Base-by-base conservation (phyloP, 73 alveolate genomes). In the Effrenium voratum region DNA sequence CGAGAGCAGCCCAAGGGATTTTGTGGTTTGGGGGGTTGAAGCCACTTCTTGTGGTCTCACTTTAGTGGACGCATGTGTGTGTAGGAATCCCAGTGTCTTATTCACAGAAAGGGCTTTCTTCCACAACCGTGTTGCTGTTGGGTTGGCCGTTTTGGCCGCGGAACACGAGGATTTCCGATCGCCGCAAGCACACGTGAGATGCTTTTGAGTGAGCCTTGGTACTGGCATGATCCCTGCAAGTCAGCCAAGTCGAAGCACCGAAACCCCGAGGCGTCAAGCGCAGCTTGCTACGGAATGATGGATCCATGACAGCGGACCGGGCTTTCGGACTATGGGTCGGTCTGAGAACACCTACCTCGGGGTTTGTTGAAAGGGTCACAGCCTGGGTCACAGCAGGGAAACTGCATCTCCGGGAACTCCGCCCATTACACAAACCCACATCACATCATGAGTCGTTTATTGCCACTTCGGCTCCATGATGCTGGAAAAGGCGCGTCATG, bases 291-390 rank as follows among this genome's bases (percentile, higher is more conserved):
- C 77, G 79, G 30, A 45, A 50, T 8, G 98, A 79, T 72, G 98
- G 98, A 0, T 79, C 98, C 59, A 91, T 91, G 98, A 91, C 98
- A 4, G 50, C 95, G 95, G 95, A 63, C 82, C n/a, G 52, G 47
- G 83, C 84, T 26, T 63, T 34, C 26, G 63, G 63, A 12, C 19
- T 52, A 52, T 8, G 63, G 63, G 8, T 52, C 8, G 63, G 63
- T 8, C 63, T 12, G 8, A 19, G 26, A 12, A 19, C 63, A 19
- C 63, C 19, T 19, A 52, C 19, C 19, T 8, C 63, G 19, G 63
- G 63, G 63, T 52, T 52, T 19, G 63, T 52, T 12, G 63, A 52
- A 8, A 8, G 63, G 19, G 63, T 8, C 63, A 52, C 63, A 52
- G 63, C 63, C 63, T 19, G 19, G 19, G 63, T 12, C 63, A 19